phyloP scores from a whole-genome alignment of 441 rosid genomes.

The Croton laevigatus region DNA sequence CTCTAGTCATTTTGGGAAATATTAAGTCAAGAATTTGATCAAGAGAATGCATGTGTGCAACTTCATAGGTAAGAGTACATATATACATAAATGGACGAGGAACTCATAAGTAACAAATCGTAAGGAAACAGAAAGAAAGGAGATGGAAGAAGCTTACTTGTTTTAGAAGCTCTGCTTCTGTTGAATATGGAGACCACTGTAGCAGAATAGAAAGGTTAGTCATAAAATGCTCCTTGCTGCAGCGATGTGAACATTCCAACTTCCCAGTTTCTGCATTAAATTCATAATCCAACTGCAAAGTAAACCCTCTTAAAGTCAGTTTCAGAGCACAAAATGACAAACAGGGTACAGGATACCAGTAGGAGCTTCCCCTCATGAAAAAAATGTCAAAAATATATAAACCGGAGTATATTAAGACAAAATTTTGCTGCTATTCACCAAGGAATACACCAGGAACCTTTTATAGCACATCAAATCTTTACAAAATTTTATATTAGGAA shows the following conservation, averaged over 20 bases:
- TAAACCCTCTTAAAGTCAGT: constrained; percentile 1
- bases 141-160: constrained; percentile 47
- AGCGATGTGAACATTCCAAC: constrained; percentile 34
- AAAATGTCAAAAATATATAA: not conserved
- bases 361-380: not conserved
- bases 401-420: not conserved
- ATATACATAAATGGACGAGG: constrained; percentile 1
- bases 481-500: not conserved
- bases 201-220: constrained; percentile 67
- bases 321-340: not conserved
- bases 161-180: constrained; percentile 81
- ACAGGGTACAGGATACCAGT: not conserved
- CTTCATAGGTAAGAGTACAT: too few species aligned
- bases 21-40: not conserved
- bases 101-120: constrained; percentile 5
- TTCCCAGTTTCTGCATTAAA: constrained; percentile 39
- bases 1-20: not conserved
- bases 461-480: not conserved
- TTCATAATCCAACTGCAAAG: constrained; percentile 80
- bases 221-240: constrained; percentile 47
- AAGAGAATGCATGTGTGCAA: not conserved
- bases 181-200: constrained; percentile 88
- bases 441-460: not conserved
- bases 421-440: not conserved
- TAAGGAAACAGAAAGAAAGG: constrained; percentile 2